These are phyloP conservation scores for Camellia lanceoleosa DNA, from an alignment of 148 eudicot genomes.

Conservation along the genomic window DNA sequence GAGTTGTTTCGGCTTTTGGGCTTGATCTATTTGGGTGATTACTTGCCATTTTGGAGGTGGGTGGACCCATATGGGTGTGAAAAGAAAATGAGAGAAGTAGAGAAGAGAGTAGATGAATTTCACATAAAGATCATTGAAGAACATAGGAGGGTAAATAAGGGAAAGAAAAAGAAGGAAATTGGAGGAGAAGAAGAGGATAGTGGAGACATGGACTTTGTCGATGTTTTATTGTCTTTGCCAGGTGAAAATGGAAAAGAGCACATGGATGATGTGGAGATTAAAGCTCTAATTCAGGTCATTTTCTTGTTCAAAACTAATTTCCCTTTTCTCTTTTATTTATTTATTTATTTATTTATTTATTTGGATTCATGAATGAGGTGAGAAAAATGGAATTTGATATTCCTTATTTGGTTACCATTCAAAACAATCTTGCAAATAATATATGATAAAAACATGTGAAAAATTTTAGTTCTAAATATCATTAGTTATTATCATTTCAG, in stretches of 20 bases:
- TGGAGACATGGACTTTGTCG: slow-evolving; percentile 81
- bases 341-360: too few relatives aligned
- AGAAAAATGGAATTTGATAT: too few relatives aligned
- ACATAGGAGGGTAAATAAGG: slow-evolving; percentile 38
- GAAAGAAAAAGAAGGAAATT: slow-evolving; percentile 24
- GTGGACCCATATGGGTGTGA: slow-evolving; percentile 87
- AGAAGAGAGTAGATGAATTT: slow-evolving; percentile 90
- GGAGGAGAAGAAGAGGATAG: slow-evolving; percentile 26
- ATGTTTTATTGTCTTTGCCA: slow-evolving; percentile 79
- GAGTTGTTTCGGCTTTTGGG: slow-evolving; percentile 84
- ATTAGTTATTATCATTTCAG: too few relatives aligned
- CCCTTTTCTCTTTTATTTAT: too few relatives aligned
- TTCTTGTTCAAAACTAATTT: not conserved
- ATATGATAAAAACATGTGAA: too few relatives aligned
- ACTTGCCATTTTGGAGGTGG: slow-evolving; percentile 94
- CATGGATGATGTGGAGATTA: slow-evolving; percentile 81
- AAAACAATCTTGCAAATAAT: too few relatives aligned
- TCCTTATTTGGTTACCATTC: too few relatives aligned
- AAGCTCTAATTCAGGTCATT: slow-evolving; percentile 88
- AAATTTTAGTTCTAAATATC: too few relatives aligned
- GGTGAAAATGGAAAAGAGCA: slow-evolving; percentile 80
- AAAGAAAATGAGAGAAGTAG: slow-evolving; percentile 87
- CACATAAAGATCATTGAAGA: slow-evolving; percentile 71
- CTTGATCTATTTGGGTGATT: slow-evolving; percentile 88
- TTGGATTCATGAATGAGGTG: too few relatives aligned